Conservation (phyloP, 331 rosid genomes). For the Quercus tomentella region DNA sequence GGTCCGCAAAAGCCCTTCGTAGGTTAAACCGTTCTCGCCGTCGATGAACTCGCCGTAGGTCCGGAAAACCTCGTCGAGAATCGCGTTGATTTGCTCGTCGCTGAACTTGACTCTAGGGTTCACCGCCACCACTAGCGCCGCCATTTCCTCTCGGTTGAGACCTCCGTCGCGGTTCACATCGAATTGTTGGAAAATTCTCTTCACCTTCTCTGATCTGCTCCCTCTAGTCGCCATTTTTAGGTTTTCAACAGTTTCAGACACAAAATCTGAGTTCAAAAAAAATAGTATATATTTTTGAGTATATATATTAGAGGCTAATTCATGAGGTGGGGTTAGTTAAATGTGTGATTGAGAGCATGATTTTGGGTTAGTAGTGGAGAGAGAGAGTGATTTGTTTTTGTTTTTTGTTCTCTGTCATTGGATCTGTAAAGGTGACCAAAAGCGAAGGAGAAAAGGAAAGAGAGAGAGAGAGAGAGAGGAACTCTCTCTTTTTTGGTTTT, state of each 20-base stretch:
- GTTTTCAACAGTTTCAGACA: not conserved
- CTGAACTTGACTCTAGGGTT: constrained; percentile 62
- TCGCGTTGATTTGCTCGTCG: constrained; percentile 58
- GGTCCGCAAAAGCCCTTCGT: constrained; percentile 50
- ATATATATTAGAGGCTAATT: too few species aligned
- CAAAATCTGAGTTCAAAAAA: not conserved
- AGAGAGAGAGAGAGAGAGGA: not conserved
- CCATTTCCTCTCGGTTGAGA: constrained; percentile 49
- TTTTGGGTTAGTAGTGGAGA: not conserved
- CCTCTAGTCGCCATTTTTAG: constrained; percentile 48
- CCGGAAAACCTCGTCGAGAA: constrained; percentile 50
- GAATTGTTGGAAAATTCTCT: constrained; percentile 50
- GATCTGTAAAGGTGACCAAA: not conserved
- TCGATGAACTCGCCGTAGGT: constrained; percentile 50
- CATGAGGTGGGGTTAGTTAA: too few species aligned
- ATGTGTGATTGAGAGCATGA: not conserved
- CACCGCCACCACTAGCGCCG: constrained; percentile 53
- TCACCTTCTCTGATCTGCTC: constrained; percentile 60
- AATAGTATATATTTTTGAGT: too few species aligned
- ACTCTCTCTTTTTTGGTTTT: too few species aligned
- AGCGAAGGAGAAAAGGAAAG: not conserved
- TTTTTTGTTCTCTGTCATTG: not conserved
- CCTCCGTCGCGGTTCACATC: constrained; percentile 50
- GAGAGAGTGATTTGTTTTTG: too few species aligned
- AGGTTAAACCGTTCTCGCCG: constrained; percentile 54